Evolutionary conservation across 257 asterid genomes (phyloP).

Genomic region (Dorcoceras hygrometricum): DNA sequence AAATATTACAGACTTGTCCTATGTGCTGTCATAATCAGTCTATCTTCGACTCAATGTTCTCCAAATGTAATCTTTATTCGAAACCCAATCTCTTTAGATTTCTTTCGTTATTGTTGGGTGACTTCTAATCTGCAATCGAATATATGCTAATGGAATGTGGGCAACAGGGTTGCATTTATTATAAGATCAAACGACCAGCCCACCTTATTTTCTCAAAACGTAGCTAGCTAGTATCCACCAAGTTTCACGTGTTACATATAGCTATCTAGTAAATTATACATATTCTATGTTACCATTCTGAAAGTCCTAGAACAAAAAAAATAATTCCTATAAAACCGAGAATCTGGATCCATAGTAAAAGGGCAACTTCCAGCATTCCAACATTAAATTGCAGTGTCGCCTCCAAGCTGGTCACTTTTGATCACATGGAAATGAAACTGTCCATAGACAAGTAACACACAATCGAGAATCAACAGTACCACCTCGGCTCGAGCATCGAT

Average conservation of each 20-base stretch:
- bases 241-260: background rate
- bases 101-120: too few species aligned
- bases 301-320: too few species aligned
- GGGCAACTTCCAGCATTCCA: conserved; percentile 28
- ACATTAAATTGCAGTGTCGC: conserved; percentile 51
- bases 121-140: too few species aligned
- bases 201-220: too few species aligned
- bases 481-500: conserved; percentile 30
- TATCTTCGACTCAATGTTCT: too few species aligned
- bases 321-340: background rate
- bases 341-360: background rate
- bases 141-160: too few species aligned
- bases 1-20: too few species aligned
- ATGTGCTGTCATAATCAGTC: too few species aligned
- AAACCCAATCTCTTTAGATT: too few species aligned
- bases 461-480: conserved; percentile 3
- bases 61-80: too few species aligned
- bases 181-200: too few species aligned
- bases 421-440: conserved; percentile 31
- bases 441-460: conserved; percentile 24
- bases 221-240: background rate
- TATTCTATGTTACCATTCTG: background rate
- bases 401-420: conserved; percentile 41
- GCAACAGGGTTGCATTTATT: too few species aligned
- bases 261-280: background rate